Evolutionary conservation across 2,329 filamentous ascomycete genomes (phyloP).

Genomic region (Alternaria alternata): DNA sequence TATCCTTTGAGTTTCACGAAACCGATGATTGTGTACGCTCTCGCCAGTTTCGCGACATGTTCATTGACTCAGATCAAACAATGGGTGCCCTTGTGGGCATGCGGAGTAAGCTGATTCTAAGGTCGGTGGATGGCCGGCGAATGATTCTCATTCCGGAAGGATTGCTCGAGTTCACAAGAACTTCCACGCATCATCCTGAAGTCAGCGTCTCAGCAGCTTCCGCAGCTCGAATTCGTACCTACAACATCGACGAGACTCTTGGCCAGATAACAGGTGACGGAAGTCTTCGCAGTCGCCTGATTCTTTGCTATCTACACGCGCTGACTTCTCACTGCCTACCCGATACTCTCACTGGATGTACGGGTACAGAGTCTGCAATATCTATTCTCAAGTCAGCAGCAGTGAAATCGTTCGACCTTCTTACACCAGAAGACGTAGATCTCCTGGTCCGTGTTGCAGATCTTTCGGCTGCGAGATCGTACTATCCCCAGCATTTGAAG

Average conservation of each 20-base stretch:
- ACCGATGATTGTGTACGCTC: slow-evolving; percentile 26
- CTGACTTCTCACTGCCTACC: slow-evolving; percentile 62
- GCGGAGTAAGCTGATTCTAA: slow-evolving; percentile 33
- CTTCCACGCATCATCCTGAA: slow-evolving; percentile 14
- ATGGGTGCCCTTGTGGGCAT: slow-evolving; percentile 38
- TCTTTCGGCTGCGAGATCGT: slow-evolving; percentile 49
- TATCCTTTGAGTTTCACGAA: slow-evolving; percentile 18
- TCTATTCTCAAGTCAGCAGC: slow-evolving; percentile 59
- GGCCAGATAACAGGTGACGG: slow-evolving; percentile 61
- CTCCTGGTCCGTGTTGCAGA: slow-evolving; percentile 38
- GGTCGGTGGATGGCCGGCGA: slow-evolving; percentile 1
- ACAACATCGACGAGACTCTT: slow-evolving; percentile 60
- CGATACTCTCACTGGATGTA: slow-evolving; percentile 58
- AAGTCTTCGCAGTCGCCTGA: slow-evolving; percentile 61
- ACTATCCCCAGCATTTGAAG: slow-evolving; percentile 54
- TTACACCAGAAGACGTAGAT: slow-evolving; percentile 36
- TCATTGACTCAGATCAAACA: slow-evolving; percentile 33
- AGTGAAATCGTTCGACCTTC: slow-evolving; percentile 56
- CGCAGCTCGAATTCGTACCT: slow-evolving; percentile 51
- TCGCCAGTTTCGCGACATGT: slow-evolving; percentile 36
- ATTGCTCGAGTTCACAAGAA: not conserved
- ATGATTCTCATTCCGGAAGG: not conserved
- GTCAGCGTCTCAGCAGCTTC: slow-evolving; percentile 26
- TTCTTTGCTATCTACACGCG: slow-evolving; percentile 62
- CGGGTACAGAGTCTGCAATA: slow-evolving; percentile 65